Evolutionary conservation across 169 alveolate genomes (phyloP).

Genomic region (Plasmodium gonderi): DNA sequence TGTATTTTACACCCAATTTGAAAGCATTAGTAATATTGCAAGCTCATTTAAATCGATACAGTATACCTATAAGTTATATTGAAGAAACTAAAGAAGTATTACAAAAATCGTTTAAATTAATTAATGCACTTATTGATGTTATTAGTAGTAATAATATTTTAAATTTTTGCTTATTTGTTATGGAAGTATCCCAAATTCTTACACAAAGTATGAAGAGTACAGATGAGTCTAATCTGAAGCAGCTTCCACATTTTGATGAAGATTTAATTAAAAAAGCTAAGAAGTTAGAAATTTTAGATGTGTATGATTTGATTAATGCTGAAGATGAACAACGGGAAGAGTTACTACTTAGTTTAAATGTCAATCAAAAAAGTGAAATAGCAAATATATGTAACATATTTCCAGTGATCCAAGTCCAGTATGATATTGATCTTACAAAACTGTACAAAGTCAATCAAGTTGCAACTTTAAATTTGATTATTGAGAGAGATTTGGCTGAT

Average conservation of each 20-base stretch:
- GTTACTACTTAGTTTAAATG: slow-evolving; percentile 85
- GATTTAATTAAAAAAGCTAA: slow-evolving; percentile 88
- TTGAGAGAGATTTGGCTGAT: slow-evolving; percentile 74
- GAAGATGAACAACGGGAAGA: slow-evolving; percentile 95
- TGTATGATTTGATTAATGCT: slow-evolving; percentile 95
- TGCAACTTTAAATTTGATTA: slow-evolving; percentile 70
- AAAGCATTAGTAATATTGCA: slow-evolving; percentile 87
- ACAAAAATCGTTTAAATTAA: slow-evolving; percentile 86
- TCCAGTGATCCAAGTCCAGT: slow-evolving; percentile 89
- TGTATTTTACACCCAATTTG: slow-evolving; percentile 36
- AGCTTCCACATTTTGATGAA: slow-evolving; percentile 93
- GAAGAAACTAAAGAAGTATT: slow-evolving; percentile 87
- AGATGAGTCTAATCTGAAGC: slow-evolving; percentile 90
- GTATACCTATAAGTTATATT: slow-evolving; percentile 87
- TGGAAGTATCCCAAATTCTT: slow-evolving; percentile 97
- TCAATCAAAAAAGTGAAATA: slow-evolving; percentile 86
- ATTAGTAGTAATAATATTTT: slow-evolving; percentile 95
- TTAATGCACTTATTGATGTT: slow-evolving; percentile 98
- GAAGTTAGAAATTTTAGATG: slow-evolving; percentile 90
- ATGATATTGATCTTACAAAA: slow-evolving; percentile 70
- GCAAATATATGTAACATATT: slow-evolving; percentile 92
- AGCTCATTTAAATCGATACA: slow-evolving; percentile 95
- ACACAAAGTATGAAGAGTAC: slow-evolving; percentile 95
- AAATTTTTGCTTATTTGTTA: slow-evolving; percentile 94
- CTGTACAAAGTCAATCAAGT: slow-evolving; percentile 76